Evolutionary conservation across 805 yeast species (phyloP), one percentile per base, ranked within the genome.

Genomic region (Saccharomycopsis schoenii): DNA sequence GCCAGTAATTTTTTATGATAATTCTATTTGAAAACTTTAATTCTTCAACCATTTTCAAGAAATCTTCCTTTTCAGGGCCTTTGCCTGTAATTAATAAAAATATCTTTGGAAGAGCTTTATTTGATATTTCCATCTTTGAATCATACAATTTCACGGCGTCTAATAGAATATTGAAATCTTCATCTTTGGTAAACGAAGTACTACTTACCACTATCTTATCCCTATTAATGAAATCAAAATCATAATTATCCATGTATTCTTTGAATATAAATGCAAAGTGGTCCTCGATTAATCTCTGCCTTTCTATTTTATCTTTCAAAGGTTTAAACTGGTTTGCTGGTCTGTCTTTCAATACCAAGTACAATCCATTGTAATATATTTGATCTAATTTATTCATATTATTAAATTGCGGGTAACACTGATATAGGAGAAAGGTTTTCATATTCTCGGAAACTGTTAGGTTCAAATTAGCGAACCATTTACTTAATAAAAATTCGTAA

Each of bases 121-220:
- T 57, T 47, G 62, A 56, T 3, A 58, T 59, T 43, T 64, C 58
- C 34, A 40, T 34, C 8, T 50, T 40, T 19, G 21, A 14, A 58
- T 88, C 92, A 65, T 89, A 85, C 24, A 72, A 65, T 58, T 79
- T 78, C 60, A 94, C 74, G 0, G 96, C 90, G 11, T 84, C 82
- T 17, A 93, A 73, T 17, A 94, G 73, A 42, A 88, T 72, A 25
- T 75, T 75, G 60, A 94, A 83, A 70, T 94, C 96, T 72, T 94
- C 99, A 72, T 94, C 99, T 0, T 96, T 94, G 0, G 99, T 93
- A 70, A 91, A 94, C 0, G 97, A 90, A 0, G 99, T 93, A 0
- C 97, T 86, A 0, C 93, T 85, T 2, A 93, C 83, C 14, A 94
- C 66, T n/a, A 93, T 76, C 65, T 83, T 83, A 68, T 85, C 74